phyloP scores from a whole-genome alignment of 2,329 filamentous ascomycete species.

The Stylonectria norvegica region DNA sequence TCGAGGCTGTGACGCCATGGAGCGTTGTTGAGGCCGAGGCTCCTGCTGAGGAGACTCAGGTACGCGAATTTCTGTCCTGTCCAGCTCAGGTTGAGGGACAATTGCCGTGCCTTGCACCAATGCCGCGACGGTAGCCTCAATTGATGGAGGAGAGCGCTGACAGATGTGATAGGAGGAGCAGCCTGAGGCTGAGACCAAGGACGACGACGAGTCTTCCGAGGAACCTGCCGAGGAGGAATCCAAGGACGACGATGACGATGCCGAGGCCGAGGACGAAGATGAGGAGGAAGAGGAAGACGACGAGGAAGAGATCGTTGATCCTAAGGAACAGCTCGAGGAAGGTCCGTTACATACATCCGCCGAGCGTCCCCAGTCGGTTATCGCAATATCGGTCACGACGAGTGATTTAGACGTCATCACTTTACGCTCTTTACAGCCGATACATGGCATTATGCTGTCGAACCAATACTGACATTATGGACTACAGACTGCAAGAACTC shows the following conservation, averaged over 20 bases:
- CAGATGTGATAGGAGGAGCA: slow-evolving; percentile 34
- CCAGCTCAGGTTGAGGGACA: slow-evolving; percentile 3
- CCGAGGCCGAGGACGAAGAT: slow-evolving; percentile 42
- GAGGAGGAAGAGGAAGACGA: slow-evolving; percentile 66
- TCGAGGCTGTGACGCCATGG: slow-evolving; percentile 65
- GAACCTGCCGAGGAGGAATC: slow-evolving; percentile 31
- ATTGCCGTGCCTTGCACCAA: not conserved
- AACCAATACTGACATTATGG: slow-evolving; percentile 20
- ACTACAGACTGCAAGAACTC: slow-evolving; percentile 82
- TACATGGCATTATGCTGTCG: not conserved
- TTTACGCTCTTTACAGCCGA: slow-evolving; percentile 10
- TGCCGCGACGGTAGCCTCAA: slow-evolving; percentile 14
- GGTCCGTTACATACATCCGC: slow-evolving; percentile 56
- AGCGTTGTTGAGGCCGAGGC: slow-evolving; percentile 62
- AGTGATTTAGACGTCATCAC: slow-evolving; percentile 17
- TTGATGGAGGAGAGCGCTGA: slow-evolving; percentile 16
- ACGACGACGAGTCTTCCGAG: slow-evolving; percentile 18
- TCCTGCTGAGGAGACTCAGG: slow-evolving; percentile 62
- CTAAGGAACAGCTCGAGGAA: slow-evolving; percentile 85
- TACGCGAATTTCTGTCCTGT: slow-evolving; percentile 31
- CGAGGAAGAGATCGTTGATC: slow-evolving; percentile 81
- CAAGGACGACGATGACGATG: slow-evolving; percentile 27
- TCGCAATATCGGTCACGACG: slow-evolving; percentile 8
- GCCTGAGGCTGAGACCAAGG: slow-evolving; percentile 55
- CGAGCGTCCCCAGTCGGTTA: not conserved